Evolutionary conservation across 169 alveolate species (phyloP).

Genomic region (Plasmodium gallinaceum): DNA sequence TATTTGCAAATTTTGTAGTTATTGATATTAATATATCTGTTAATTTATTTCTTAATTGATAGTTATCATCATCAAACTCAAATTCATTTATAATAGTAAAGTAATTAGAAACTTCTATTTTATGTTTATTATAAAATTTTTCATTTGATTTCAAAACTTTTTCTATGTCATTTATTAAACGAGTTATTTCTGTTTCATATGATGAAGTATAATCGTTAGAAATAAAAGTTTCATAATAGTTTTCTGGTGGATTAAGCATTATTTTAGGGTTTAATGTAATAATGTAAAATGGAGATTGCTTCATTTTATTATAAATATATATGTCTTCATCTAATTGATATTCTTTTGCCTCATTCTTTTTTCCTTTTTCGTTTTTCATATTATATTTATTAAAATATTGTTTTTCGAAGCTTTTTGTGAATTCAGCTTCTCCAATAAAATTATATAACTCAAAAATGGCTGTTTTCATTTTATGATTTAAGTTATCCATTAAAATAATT

Average conservation of each 20-base stretch:
- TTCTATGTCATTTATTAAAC: conserved; percentile 50
- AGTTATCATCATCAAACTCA: conserved; percentile 47
- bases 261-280: conserved; percentile 41
- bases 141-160: conserved; percentile 23
- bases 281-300: conserved; percentile 54
- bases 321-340: conserved; percentile 21
- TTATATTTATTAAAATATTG: conserved; percentile 13
- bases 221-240: conserved; percentile 23
- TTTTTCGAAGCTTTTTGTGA: conserved; percentile 34
- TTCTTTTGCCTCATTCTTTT: neutral
- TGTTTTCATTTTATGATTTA: conserved; percentile 57
- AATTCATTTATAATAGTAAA: conserved; percentile 55
- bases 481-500: conserved; percentile 62
- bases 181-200: conserved; percentile 27
- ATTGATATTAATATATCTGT: conserved; percentile 7
- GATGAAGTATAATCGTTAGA: conserved; percentile 63
- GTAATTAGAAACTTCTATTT: conserved; percentile 26
- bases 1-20: conserved; percentile 15
- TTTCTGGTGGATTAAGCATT: conserved; percentile 46
- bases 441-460: conserved; percentile 68
- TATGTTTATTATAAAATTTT: conserved; percentile 33
- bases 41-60: neutral
- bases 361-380: neutral
- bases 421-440: conserved; percentile 72
- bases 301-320: conserved; percentile 57